Base-by-base conservation (phyloP, 225 moss, liverwort and hornwort genomes). In the Thuidium tamariscinum region DNA sequence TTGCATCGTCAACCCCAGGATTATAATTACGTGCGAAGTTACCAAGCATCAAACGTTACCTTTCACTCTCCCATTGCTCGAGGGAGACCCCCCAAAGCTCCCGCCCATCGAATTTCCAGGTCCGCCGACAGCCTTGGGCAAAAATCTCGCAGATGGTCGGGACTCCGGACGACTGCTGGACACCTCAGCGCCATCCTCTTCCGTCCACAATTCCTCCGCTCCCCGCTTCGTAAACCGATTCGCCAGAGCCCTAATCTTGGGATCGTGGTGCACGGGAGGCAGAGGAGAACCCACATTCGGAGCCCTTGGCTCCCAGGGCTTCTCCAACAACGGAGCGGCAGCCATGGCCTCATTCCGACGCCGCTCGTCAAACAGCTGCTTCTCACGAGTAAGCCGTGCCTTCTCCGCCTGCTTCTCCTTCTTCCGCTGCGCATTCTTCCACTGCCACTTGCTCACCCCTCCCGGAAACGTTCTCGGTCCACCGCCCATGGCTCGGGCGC, bases 401-500 rank as follows among this genome's bases (percentile, higher is more conserved):
- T 95, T 99, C 90, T 99, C 97, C 71, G 95, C 92, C 87, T 95
- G 96, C 88, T 94, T 93, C 79, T 95, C 95, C 86, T 96, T 97
- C 90, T 97, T 99, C 84, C 94, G 91, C 89, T 97, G 98, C 92
- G 94, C 94, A 74, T 95, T 92, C 88, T 96, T 99, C 98, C 98
- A 97, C 89, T 99, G 97, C 97, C 97, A 97, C 77, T 99, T 99
- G 68, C 90, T 96, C 48, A 97, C 97, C 7, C 98, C 98, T 23
- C 98, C 98, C 6, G 98, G 98, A 84, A 94, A 99, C 23, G 98
- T 99, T 88, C 98, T 83, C 80, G 97, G 96, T 18, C 98, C 98
- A 22, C 98, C 98, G 37, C 98, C 98, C 98, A 99, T 99, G 57
- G 96, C 94, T 34, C 97, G 90, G 65, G 92, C 94, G 22, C 97